Base-by-base conservation (phyloP, 2,329 filamentous ascomycete species). In the Aspergillus latus region DNA sequence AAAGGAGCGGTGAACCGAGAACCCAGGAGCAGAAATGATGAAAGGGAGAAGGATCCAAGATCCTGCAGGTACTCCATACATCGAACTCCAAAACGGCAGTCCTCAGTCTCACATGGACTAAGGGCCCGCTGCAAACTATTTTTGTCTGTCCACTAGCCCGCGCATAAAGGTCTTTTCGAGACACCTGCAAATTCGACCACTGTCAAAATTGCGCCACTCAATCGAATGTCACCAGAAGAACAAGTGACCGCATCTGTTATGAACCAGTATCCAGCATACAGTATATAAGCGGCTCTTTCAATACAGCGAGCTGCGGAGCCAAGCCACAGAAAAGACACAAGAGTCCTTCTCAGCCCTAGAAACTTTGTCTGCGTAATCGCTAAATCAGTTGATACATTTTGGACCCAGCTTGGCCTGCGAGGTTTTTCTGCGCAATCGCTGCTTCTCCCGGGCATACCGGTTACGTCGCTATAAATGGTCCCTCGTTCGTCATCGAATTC, bases 1-100 rank as follows among this genome's bases (percentile, higher is more conserved):
- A 43, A 61, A 65, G 59, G 40, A 62, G 63, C 62, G 63, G 63
- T 65, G 63, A 62, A 48, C 47, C 32, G 3, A 21, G 21, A 45
- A 16, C 29, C 15, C 53, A 47, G 36, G 34, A 55, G 55, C 34
- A 56, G 47, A 39, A 26, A 48, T 39, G 47, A 58, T 43, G 49
- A 49, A 52, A 36, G 16, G 44, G 42, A 51, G 37, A 26, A 48
- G 32, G 9, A 42, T 28, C 43, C 40, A 34, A 44, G 28, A 44
- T 49, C 45, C 45, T 54, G 52, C 45, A 49, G 36, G 13, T 39
- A 21, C 21, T 21, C 21, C 21, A 21, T 37, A 39, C n/a, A 54
- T 34, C 45, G 15, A 43, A 13, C 21, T 8, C 28, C 28, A 21
- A 36, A 16, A 16, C 15, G 28, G 16, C 15, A 28, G 10, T 13